phyloP scores from a whole-genome alignment of 331 rosid genomes.

The Phaseolus coccineus region DNA sequence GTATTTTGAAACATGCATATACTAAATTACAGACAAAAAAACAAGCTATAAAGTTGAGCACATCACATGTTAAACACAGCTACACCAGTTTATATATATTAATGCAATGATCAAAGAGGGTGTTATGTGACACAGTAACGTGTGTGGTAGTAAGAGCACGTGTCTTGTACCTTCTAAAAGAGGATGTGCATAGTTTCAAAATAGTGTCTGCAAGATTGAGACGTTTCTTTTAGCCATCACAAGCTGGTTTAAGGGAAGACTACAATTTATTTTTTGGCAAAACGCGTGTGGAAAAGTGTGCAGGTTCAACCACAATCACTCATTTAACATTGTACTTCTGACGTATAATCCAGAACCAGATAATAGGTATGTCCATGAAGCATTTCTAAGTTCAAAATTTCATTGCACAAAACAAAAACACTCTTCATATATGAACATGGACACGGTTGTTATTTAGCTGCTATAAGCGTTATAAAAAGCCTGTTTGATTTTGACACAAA shows the following conservation, averaged over 20 bases:
- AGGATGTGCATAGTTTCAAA: not conserved
- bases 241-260: constrained; percentile 22
- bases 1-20: not conserved
- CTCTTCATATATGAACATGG: not conserved
- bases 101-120: not conserved
- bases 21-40: too few species aligned
- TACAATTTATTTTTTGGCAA: not conserved
- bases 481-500: not conserved
- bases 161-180: constrained; percentile 19
- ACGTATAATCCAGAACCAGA: not conserved
- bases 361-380: not conserved
- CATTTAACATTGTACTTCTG: not conserved
- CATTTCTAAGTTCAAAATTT: not conserved
- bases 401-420: not conserved
- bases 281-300: constrained; percentile 18
- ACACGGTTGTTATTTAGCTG: not conserved
- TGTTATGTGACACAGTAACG: constrained; percentile 25
- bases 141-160: constrained; percentile 10
- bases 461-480: not conserved
- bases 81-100: not conserved
- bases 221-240: constrained; percentile 37
- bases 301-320: constrained; percentile 3
- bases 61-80: not conserved
- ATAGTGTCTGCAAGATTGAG: constrained; percentile 22
- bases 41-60: not conserved